Evolutionary conservation across 2,329 filamentous ascomycete genomes (phyloP), one percentile per base, ranked within the genome.

Genomic region (Nothopassalora personata): DNA sequence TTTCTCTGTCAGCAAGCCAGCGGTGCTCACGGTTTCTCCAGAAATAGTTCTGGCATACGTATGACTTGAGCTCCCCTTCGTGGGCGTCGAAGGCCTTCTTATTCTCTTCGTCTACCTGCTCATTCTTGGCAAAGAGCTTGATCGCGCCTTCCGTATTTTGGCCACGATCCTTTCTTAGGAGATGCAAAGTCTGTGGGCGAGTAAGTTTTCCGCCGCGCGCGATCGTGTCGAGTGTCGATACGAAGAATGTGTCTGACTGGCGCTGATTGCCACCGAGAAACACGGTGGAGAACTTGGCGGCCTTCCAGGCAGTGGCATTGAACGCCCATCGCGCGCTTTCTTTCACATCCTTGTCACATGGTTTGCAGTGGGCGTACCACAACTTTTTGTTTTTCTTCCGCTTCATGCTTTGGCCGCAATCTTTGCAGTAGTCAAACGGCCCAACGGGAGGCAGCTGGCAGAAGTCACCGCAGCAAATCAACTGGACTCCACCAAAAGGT

Each of bases 401-500:
- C 23, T 54, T 28, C 50, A 53, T 53, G 5, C 4, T 13, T 19
- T 54, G 45, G 11, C 62, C 64, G 34, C 27, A 65, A 33, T 0
- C 59, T 47, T 57, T 75, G 60, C 83, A 85, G 60, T 78, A 67
- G 39, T 73, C 57, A 52, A 86, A 85, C 0, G 82, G 82, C 45
- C 77, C 79, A 1, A 86, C 82, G 0, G 83, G 83, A 0, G 83
- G 80, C 0, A 87, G 68, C 64, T 85, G 82, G 60, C 78, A 83
- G 58, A 86, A 86, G 62, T 87, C 84, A 1, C 83, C 83, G 0
- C 80, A 82, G 4, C 84, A 78, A 9, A 86, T 70, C 11, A 85
- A 15, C 45, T 64, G 61, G 2, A 64, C 51, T 3, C 64, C 63
- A 9, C 64, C 64, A 23, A 66, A 65, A 6, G 60, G 45, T 6